Percentiles rank a stretch among this genome's conserved stretches.
Evolutionary conservation across 495 filamentous ascomycete genomes (phyloP).

Genomic region (Hyaloscypha hepaticicola): DNA sequence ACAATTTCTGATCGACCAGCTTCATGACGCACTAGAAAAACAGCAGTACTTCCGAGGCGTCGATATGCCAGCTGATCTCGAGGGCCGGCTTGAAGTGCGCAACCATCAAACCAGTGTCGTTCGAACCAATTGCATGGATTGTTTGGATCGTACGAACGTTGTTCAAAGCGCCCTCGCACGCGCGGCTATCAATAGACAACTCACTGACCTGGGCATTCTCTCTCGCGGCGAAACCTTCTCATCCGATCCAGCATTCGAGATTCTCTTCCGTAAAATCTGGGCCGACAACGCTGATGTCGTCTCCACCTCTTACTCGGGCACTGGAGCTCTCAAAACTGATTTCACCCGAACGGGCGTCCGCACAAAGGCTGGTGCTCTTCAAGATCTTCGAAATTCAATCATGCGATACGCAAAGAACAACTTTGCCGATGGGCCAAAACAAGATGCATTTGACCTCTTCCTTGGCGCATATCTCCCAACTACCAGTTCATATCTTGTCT

Average conservation of each 20-base stretch:
- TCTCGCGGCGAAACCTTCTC: conserved; percentile 64
- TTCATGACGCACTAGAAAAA: conserved; percentile 65
- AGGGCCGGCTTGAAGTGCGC: conserved; percentile 73
- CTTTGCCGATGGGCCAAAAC: conserved; percentile 86
- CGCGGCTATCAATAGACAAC: conserved; percentile 80
- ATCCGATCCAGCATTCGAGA: conserved; percentile 70
- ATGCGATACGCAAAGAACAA: conserved; percentile 88
- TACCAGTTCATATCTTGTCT: conserved; percentile 56
- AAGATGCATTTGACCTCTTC: conserved; percentile 95
- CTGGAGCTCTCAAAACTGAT: conserved; percentile 94
- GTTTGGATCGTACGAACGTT: conserved; percentile 95
- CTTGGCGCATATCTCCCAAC: conserved; percentile 78
- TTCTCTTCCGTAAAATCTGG: conserved; percentile 93
- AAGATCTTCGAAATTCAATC: conserved; percentile 79
- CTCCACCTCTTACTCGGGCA: conserved; percentile 87
- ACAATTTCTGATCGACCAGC: conserved; percentile 76
- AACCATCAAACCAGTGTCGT: conserved; percentile 82
- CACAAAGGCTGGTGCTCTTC: conserved; percentile 75
- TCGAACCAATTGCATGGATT: conserved; percentile 99
- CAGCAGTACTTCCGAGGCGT: conserved; percentile 93
- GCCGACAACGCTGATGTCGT: conserved; percentile 97
- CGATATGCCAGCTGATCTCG: conserved; percentile 70
- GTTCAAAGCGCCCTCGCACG: conserved; percentile 94
- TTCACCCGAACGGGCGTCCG: conserved; percentile 87
- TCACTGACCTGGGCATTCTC: conserved; percentile 77